Evolutionary conservation across 768 basidiomycete species (phyloP).

Genomic region (Suillus bovinus): DNA sequence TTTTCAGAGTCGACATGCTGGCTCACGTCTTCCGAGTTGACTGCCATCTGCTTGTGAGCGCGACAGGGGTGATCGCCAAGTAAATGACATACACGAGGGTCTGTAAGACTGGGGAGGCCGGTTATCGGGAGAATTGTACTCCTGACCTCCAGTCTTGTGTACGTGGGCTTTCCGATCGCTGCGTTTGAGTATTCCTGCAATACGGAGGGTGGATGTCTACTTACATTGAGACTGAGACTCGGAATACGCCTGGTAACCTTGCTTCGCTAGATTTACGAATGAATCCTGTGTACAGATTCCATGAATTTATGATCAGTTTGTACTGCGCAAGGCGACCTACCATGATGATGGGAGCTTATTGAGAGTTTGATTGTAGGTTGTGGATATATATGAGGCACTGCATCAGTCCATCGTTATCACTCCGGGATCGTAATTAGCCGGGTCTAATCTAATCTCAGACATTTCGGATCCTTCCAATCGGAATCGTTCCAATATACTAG

Average conservation of each 20-base stretch:
- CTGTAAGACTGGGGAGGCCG: conserved; percentile 18
- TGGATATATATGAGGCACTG: conserved; percentile 9
- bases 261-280: conserved; percentile 70
- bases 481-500: too few relatives aligned
- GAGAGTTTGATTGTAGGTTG: background rate
- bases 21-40: conserved; percentile 64
- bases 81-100: conserved; percentile 25
- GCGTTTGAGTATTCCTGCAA: conserved; percentile 13
- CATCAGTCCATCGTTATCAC: conserved; percentile 9
- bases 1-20: conserved; percentile 46
- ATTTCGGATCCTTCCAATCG: background rate
- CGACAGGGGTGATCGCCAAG: conserved; percentile 3
- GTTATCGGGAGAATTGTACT: conserved; percentile 61
- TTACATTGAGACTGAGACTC: conserved; percentile 13
- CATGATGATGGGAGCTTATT: conserved; percentile 19
- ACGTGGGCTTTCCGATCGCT: conserved; percentile 37
- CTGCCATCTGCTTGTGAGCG: conserved; percentile 36
- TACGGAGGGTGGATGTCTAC: conserved; percentile 10
- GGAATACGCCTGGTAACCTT: conserved; percentile 58
- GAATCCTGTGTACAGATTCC: conserved; percentile 45
- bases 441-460: background rate
- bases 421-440: conserved; percentile 3
- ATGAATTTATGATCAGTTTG: conserved; percentile 2
- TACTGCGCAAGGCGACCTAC: conserved; percentile 16
- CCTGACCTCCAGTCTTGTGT: conserved; percentile 61